Percentiles rank a stretch among this genome's conserved stretches.
phyloP scores from a whole-genome alignment of 495 filamentous ascomycete genomes.

The Neurospora tetraspora region DNA sequence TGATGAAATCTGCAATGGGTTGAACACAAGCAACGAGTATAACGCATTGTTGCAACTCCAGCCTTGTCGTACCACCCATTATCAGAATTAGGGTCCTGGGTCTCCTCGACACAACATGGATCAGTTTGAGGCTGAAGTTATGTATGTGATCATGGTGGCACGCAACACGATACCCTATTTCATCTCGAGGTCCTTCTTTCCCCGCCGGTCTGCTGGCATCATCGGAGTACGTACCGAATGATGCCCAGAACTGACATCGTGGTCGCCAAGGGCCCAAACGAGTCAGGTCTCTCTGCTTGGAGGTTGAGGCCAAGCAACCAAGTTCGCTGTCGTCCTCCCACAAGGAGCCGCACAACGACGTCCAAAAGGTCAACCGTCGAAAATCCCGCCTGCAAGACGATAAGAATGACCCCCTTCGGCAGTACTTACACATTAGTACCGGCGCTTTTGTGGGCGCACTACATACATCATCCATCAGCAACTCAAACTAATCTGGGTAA shows the following conservation, averaged over 20 bases:
- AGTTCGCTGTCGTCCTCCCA: not conserved
- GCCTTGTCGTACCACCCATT: not conserved
- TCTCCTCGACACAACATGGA: not conserved
- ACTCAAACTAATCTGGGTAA: not conserved
- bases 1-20: not conserved
- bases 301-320: not conserved
- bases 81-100: not conserved
- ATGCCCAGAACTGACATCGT: not conserved
- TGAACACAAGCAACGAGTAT: not conserved
- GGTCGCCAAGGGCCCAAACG: not conserved
- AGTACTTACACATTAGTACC: not conserved
- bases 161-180: not conserved
- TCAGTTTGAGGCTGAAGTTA: not conserved
- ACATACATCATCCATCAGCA: not conserved
- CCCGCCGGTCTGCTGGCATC: too few species aligned
- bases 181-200: not conserved
- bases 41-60: not conserved
- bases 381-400: not conserved
- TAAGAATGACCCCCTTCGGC: not conserved
- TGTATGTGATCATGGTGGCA: not conserved
- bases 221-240: not conserved
- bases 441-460: not conserved
- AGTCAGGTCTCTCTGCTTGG: not conserved
- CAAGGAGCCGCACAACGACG: not conserved
- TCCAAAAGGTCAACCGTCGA: too few species aligned